Base-by-base conservation (phyloP, 345 rosid species). In the Dovyalis caffra region DNA sequence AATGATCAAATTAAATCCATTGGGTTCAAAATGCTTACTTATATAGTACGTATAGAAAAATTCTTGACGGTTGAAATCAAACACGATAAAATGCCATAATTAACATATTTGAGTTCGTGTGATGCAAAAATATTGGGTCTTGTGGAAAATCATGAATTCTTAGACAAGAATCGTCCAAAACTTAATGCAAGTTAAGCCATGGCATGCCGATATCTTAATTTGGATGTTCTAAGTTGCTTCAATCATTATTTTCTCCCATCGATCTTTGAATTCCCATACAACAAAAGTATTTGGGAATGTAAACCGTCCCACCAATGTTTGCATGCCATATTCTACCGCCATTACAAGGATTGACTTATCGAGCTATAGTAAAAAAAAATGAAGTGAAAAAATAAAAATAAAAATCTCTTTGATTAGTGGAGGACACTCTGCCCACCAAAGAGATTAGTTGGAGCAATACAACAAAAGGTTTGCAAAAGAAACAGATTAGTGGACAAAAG, bases 261-360 rank as follows among this genome's bases (percentile, higher is more conserved):
- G n/a, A n/a, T n/a, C 35, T 56, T 33, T 33, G 43, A 66, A 73
- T 62, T 64, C 18, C 47, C 20, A 38, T 0, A 43, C 38, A 61
- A 5, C 28, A 29, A 60, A 72, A 25, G 56, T n/a, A 49, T 49
- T 5, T 49, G 28, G 10, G 6, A 69, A 15, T 53, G 37, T 20
- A 70, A 81, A 75, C 85, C 87, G 81, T 70, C 87, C 79, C 64
- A 75, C 85, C 82, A 73, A 64, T 63, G 64, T 77, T 62, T 73
- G 38, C 16, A 75, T 71, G 83, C 79, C 84, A 79, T 64, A n/a
- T n/a, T n/a, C n/a, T n/a, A 28, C 69, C 58, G 23, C 8, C 47
- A 1, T 14, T 21, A 21, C 25, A 15, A n/a, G 15, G 73, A 68
- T 76, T 72, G 73, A 69, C 71, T 37, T 58, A 25, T 12, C 23